These are phyloP conservation scores for Fraxinus pennsylvanica DNA, from an alignment of 257 asterid species.

Conservation along the genomic window DNA sequence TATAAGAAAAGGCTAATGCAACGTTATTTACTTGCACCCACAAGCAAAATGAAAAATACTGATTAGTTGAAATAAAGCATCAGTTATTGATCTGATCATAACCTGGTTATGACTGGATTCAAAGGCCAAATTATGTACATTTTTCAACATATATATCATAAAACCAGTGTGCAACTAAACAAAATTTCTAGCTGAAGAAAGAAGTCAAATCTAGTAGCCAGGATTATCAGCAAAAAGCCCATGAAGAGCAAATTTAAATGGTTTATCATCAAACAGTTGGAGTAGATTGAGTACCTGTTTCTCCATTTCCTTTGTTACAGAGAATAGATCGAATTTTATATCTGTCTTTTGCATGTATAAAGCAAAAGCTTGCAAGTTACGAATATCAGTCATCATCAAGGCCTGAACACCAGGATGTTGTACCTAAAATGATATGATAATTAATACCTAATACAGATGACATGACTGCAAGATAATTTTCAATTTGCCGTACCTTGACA, in stretches of 20 bases:
- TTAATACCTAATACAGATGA: constrained; percentile 22
- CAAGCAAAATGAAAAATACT: background rate
- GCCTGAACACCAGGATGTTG: constrained; percentile 96
- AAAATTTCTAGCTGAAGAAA: background rate
- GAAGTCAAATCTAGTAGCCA: background rate
- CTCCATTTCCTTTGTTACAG: constrained; percentile 97
- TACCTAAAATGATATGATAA: constrained; percentile 49
- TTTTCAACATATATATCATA: background rate
- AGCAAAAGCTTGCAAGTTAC: constrained; percentile 93
- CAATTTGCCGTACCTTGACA: constrained; percentile 67
- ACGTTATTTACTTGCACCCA: background rate
- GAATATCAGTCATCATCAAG: constrained; percentile 97
- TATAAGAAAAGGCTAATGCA: constrained; percentile 7
- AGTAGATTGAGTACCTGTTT: constrained; percentile 61
- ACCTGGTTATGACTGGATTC: background rate
- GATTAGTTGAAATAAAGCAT: constrained; percentile 3
- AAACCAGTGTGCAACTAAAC: background rate
- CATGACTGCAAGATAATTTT: constrained; percentile 16
- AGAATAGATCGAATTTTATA: constrained; percentile 82
- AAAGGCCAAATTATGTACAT: background rate
- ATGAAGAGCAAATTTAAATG: constrained; percentile 1
- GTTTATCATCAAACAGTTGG: constrained; percentile 1
- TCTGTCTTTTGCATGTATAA: constrained; percentile 93
- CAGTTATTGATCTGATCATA: background rate
- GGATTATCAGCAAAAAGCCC: background rate